Evolutionary conservation across 2,329 filamentous ascomycete species (phyloP), one percentile per base, ranked within the genome.

Genomic region (Aspergillus fructus): DNA sequence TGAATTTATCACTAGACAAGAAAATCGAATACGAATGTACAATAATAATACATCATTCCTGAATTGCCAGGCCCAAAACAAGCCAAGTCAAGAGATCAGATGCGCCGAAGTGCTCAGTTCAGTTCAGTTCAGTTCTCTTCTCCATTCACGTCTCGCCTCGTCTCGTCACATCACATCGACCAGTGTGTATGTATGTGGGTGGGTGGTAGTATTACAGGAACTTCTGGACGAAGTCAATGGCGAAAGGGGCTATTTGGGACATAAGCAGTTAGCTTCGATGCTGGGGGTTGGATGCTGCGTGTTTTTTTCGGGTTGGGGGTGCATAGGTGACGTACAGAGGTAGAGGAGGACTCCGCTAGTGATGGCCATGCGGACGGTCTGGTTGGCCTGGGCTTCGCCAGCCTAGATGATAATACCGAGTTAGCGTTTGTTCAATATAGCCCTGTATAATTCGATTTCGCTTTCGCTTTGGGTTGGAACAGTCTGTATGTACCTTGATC

Each of bases 261-360:
- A 47, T 52, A 12, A 17, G 19, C 5, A 3, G 12, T 45, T 27
- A 24, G 23, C 9, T 21, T 19, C 27, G 30, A 33, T 21, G 17
- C 8, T 39, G 15, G 4, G 46, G 7, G n/a, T 3, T n/a, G 34
- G 34, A 37, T 15, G 15, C 6, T 37, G 12, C 34, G 34, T 15
- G 34, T 7, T n/a, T 30, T 30, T 30, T 11, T 9, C 6, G n/a
- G 15, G 15, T 30, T 4, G 5, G 8, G 13, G 6, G 13, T 37
- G 34, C 27, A 30, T 11, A 30, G 9, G 27, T 30, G 42, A 68
- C 84, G 62, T 80, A 88, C 85, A 86, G 50, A 87, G 78, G 74
- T 87, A 87, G 49, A 88, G 79, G 27, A 85, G 71, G 50, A 83
- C 70, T 64, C 82, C 83, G 54, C 81, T 79, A 45, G 78, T 77